phyloP scores from a whole-genome alignment of 2,329 filamentous ascomycete species.

The Blastomyces parvus region DNA sequence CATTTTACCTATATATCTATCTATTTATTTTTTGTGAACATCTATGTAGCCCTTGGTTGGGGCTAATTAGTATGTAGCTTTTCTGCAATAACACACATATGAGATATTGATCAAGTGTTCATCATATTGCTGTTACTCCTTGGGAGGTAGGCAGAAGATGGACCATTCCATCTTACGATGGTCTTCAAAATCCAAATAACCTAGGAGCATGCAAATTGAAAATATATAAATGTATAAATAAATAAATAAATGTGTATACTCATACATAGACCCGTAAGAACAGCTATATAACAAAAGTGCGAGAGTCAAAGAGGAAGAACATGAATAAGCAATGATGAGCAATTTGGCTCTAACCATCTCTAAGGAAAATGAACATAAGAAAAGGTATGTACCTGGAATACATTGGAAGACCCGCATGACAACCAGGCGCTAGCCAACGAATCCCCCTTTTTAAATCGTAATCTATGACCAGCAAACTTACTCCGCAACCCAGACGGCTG shows the following conservation, averaged over 20 bases:
- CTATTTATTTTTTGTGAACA: not conserved
- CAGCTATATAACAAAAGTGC: not conserved
- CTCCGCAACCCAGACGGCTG: conserved; percentile 90
- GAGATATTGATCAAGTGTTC: not conserved
- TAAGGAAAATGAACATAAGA: conserved; percentile 1
- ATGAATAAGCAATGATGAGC: not conserved
- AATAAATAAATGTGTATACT: not conserved
- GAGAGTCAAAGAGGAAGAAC: not conserved
- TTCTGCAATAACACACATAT: not conserved
- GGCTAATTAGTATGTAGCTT: not conserved
- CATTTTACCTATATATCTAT: not conserved
- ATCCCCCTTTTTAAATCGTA: not conserved
- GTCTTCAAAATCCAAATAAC: not conserved
- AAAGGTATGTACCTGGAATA: not conserved
- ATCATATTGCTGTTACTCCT: not conserved
- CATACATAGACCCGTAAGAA: not conserved
- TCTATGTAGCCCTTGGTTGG: not conserved
- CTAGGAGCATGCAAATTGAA: not conserved
- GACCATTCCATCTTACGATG: not conserved
- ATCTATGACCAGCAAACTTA: conserved; percentile 37
- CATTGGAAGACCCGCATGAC: conserved; percentile 10
- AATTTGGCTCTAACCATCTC: conserved; percentile 5
- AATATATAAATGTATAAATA: not conserved
- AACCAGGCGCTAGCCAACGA: not conserved
- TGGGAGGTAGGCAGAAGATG: not conserved